phyloP scores from a whole-genome alignment of 2,329 filamentous ascomycete species.

The Arthrobotrys musiformis region DNA sequence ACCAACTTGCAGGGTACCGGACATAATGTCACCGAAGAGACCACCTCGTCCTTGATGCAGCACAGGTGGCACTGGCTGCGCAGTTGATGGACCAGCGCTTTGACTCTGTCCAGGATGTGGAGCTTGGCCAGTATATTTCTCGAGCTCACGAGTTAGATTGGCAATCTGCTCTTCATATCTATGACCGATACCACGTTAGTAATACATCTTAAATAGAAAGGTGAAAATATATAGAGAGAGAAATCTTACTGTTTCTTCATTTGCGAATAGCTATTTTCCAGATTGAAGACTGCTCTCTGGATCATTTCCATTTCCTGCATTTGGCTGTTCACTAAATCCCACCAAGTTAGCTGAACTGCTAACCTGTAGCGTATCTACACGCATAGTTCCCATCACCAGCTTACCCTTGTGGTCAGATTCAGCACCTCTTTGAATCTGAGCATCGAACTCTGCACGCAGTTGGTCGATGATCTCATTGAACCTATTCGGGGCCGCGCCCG shows the following conservation, averaged over 20 bases:
- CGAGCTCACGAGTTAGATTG: constrained; percentile 87
- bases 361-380: no score
- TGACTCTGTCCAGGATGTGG: constrained; percentile 69
- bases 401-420: constrained; percentile 94
- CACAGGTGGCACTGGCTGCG: constrained; percentile 75
- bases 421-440: constrained; percentile 80
- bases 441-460: constrained; percentile 90
- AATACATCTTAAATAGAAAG: constrained; percentile 11
- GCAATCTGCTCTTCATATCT: constrained; percentile 95
- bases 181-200: neutral
- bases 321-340: constrained; percentile 79
- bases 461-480: constrained; percentile 92
- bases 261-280: constrained; percentile 87
- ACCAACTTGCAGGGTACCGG: constrained; percentile 75
- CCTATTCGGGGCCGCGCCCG: constrained; percentile 72
- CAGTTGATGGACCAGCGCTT: constrained; percentile 82
- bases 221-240: neutral
- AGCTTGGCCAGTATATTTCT: constrained; percentile 71
- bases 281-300: constrained; percentile 87
- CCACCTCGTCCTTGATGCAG: constrained; percentile 89
- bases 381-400: constrained; percentile 63
- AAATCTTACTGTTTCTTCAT: constrained; percentile 86
- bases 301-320: constrained; percentile 96
- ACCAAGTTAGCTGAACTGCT: constrained; percentile 58
- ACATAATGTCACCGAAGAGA: constrained; percentile 95